phyloP scores from a whole-genome alignment of 2,329 filamentous ascomycete species.

The Bipolaris gigantea region DNA sequence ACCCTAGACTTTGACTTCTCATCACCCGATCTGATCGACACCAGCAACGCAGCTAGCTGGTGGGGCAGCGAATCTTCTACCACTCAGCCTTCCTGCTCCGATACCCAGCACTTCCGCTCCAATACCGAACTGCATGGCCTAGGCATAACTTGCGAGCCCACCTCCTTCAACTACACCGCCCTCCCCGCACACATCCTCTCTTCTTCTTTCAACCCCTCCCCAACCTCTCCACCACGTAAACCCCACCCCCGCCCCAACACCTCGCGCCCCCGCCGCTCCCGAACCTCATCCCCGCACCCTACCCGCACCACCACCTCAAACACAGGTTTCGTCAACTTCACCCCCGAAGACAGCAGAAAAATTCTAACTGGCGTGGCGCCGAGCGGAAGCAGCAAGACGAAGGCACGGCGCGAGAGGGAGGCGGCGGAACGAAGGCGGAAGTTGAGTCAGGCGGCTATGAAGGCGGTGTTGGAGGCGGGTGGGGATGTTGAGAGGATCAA shows the following conservation, averaged over 20 bases:
- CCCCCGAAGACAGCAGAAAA: constrained; percentile 73
- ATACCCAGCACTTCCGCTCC: too few species aligned
- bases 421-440: constrained; percentile 73
- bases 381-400: constrained; percentile 89
- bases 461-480: constrained; percentile 70
- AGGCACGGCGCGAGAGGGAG: constrained; percentile 87
- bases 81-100: too few species aligned
- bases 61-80: constrained; percentile 27
- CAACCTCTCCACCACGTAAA: constrained; percentile 30
- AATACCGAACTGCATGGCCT: constrained; percentile 32
- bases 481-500: constrained; percentile 59
- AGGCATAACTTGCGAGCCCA: constrained; percentile 36
- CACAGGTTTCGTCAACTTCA: constrained; percentile 87
- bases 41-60: constrained; percentile 34
- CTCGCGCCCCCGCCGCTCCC: constrained; percentile 26
- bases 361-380: constrained; percentile 91
- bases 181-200: constrained; percentile 16
- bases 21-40: constrained; percentile 32
- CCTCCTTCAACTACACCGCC: constrained; percentile 22
- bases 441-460: constrained; percentile 68
- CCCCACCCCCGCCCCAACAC: constrained; percentile 16
- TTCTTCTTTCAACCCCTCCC: constrained; percentile 29
- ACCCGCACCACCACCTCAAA: constrained; percentile 49
- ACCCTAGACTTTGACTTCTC: constrained; percentile 38
- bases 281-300: constrained; percentile 24